Evolutionary conservation across 2,329 filamentous ascomycete species (phyloP), one percentile per base, ranked within the genome.

Genomic region (Chrysosporium queenslandicum): DNA sequence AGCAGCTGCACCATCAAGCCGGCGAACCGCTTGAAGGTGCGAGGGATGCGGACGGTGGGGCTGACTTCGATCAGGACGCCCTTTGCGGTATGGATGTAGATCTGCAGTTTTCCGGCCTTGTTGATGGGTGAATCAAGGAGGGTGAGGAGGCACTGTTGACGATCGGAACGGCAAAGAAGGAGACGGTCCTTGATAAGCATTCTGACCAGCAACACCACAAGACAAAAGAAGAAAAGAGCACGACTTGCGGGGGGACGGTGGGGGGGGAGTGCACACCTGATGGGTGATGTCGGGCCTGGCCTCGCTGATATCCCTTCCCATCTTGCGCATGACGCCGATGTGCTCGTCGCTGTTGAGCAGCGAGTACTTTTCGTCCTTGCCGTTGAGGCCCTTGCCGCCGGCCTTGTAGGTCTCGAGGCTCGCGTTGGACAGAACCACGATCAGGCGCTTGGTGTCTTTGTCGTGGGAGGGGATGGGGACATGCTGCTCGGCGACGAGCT

Each of bases 271-370:
- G 69, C 80, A 65, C 75, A 96, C 91, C 87, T 97, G 92, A 69
- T 98, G 92, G 42, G 92, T 95, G 64, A 98, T 98, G 71, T 98
- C 92, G 41, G 92, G 92, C 61, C 92, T 83, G 55, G 92, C 92
- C 71, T 98, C 92, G 68, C 90, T 96, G 60, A 98, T 97, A 68
- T 98, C 92, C 62, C 92, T 81, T 68, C 94, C 94, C 91, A 97
- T 97, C 77, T 97, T 98, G 65, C 92, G 85, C 89, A 98, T 95
- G 59, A 97, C 86, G 57, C 92, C 92, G 61, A 98, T 98, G 68
- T 98, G 92, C 72, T 98, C 92, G 66, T 98, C 92, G 71, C 90
- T 96, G 77, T 98, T 98, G 64, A 98, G 82, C 49, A 98, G 77
- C 56, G 91, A 94, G 72, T 94, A 98, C 71, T 97, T 97, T 68